Percentiles rank a stretch among this genome's conserved stretches.
These are phyloP conservation scores for Lactarius sp. DNA, from an alignment of 768 basidiomycete genomes.

Conservation along the genomic window DNA sequence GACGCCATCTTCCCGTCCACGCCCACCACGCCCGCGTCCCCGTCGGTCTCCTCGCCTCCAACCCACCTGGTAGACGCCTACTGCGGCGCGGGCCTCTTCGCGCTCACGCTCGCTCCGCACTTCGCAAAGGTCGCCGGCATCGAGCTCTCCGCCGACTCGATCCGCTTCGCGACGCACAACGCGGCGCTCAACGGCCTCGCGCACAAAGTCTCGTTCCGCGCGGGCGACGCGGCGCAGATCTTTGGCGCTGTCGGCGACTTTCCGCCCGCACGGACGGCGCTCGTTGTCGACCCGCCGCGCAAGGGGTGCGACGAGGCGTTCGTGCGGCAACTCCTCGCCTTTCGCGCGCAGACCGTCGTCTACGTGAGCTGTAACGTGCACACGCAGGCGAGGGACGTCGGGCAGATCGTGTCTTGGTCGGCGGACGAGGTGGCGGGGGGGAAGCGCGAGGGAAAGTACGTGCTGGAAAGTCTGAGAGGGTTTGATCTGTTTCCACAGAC, in stretches of 20 bases:
- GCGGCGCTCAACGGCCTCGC: constrained; percentile 55
- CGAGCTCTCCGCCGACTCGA: constrained; percentile 73
- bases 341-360: constrained; percentile 65
- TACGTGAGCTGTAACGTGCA: constrained; percentile 97
- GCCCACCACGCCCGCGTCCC: constrained; percentile 10
- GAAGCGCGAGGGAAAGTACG: constrained; percentile 46
- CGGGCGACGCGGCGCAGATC: constrained; percentile 84
- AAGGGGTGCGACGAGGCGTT: constrained; percentile 88
- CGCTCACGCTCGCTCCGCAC: constrained; percentile 70
- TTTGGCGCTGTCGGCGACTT: constrained; percentile 65
- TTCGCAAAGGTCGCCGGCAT: constrained; percentile 83
- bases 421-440: constrained; percentile 35
- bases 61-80: constrained; percentile 95
- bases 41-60: constrained; percentile 31
- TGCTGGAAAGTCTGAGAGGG: constrained; percentile 77
- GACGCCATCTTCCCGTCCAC: constrained; percentile 55
- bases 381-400: constrained; percentile 86
- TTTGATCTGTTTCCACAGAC: constrained; percentile 98
- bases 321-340: constrained; percentile 67
- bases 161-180: constrained; percentile 63
- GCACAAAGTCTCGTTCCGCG: constrained; percentile 58
- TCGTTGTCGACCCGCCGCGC: constrained; percentile 87
- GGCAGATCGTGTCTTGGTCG: constrained; percentile 53
- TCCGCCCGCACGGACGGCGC: constrained; percentile 58
- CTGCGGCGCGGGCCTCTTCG: constrained; percentile 86